Evolutionary conservation across 768 basidiomycete genomes (phyloP).

Genomic region (Suillus spraguei): DNA sequence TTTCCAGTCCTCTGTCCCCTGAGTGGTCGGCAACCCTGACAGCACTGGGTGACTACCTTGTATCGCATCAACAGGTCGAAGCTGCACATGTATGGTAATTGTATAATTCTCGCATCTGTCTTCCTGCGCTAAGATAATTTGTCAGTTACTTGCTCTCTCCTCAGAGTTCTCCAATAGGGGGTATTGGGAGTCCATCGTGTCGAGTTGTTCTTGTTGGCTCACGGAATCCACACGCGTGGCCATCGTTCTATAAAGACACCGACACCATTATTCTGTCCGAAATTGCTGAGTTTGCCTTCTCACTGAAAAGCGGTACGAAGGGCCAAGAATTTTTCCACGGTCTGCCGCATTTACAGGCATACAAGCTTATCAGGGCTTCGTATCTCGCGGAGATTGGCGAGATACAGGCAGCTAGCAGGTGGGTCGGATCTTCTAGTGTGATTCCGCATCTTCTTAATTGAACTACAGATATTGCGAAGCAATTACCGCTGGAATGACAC

Average conservation of each 20-base stretch:
- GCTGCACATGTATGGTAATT: slow-evolving; percentile 93
- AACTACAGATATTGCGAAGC: slow-evolving; percentile 91
- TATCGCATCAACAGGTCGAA: slow-evolving; percentile 69
- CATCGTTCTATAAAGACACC: slow-evolving; percentile 60
- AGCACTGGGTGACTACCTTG: slow-evolving; percentile 83
- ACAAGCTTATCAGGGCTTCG: slow-evolving; percentile 78
- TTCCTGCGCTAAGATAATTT: slow-evolving; percentile 12
- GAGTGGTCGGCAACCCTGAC: slow-evolving; percentile 79
- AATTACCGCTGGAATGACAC: slow-evolving; percentile 65
- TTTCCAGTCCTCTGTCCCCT: slow-evolving; percentile 65
- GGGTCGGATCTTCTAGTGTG: slow-evolving; percentile 1
- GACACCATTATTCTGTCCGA: slow-evolving; percentile 88
- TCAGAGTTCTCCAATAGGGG: slow-evolving; percentile 74
- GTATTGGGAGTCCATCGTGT: slow-evolving; percentile 64
- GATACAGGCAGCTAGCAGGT: slow-evolving; percentile 77
- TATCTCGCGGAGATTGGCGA: slow-evolving; percentile 83
- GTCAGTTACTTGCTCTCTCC: slow-evolving; percentile 84
- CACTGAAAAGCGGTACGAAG: slow-evolving; percentile 69
- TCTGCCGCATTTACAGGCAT: slow-evolving; percentile 84
- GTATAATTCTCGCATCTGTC: not conserved
- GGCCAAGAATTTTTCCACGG: slow-evolving; percentile 87
- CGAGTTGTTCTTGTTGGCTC: slow-evolving; percentile 78
- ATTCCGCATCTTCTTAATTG: slow-evolving; percentile 17
- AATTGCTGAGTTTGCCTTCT: slow-evolving; percentile 88
- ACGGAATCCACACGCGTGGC: slow-evolving; percentile 51